phyloP scores from a whole-genome alignment of 768 basidiomycete genomes.

The Lentinula sp. region DNA sequence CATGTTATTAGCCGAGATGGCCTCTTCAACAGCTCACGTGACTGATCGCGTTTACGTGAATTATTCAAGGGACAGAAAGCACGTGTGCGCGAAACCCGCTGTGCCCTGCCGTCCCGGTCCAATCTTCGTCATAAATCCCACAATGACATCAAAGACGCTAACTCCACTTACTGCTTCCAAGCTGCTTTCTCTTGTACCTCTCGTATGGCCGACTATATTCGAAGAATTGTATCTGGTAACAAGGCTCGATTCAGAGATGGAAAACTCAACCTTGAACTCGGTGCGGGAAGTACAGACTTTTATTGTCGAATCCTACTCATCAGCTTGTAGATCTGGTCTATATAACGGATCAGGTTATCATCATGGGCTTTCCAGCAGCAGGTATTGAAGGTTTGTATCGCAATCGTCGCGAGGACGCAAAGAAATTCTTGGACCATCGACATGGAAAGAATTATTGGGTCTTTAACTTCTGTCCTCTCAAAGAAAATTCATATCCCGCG shows the following conservation, averaged over 20 bases:
- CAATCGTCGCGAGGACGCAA: conserved; percentile 71
- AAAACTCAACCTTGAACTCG: conserved; percentile 63
- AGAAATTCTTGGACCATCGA: conserved; percentile 64
- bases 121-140: neutral
- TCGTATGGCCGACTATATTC: conserved; percentile 53
- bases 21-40: neutral
- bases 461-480: conserved; percentile 81
- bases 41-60: neutral
- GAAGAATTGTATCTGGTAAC: conserved; percentile 73
- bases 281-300: conserved; percentile 23
- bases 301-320: neutral
- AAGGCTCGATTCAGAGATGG: conserved; percentile 75
- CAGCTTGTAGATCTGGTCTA: conserved; percentile 46
- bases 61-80: neutral
- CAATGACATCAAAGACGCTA: neutral
- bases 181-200: neutral
- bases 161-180: neutral
- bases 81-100: neutral
- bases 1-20: neutral
- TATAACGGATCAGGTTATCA: conserved; percentile 69
- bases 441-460: conserved; percentile 81
- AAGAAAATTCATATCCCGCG: conserved; percentile 75
- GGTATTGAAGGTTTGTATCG: conserved; percentile 79
- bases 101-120: neutral
- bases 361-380: conserved; percentile 80